A percentile compares a stretch with the other conserved stretches of the same genome.
Evolutionary conservation across 306 rosid genomes (phyloP).

Genomic region (Acacia melanoxylon): DNA sequence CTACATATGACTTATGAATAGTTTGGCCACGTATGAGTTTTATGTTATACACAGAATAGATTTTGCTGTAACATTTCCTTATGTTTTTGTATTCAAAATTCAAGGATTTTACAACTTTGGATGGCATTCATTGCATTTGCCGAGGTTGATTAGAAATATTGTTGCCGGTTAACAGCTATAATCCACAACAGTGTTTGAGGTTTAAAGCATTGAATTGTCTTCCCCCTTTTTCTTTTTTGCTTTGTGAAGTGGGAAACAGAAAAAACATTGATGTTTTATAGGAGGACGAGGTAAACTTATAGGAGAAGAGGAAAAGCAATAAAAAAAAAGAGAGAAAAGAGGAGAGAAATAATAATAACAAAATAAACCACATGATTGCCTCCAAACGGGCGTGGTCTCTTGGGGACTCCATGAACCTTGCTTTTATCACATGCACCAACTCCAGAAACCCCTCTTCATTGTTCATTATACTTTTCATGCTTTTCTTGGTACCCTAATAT

Average conservation of each 20-base stretch:
- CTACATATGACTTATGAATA: neutral
- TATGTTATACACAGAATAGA: neutral
- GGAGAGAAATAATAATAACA: constrained; percentile 2
- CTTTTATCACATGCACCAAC: neutral
- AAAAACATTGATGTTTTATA: neutral
- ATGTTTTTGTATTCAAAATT: neutral
- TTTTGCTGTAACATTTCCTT: neutral
- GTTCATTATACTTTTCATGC: neutral
- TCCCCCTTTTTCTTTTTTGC: neutral
- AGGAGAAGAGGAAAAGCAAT: neutral
- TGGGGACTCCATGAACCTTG: neutral
- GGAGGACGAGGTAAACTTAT: neutral
- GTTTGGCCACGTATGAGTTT: neutral
- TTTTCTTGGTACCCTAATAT: constrained; percentile 12
- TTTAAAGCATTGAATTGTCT: neutral
- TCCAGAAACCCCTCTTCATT: neutral
- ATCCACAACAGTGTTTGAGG: neutral
- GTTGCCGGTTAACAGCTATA: neutral
- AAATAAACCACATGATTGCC: constrained; percentile 9
- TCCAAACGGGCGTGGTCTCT: constrained; percentile 12
- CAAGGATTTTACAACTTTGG: neutral
- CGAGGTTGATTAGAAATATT: neutral
- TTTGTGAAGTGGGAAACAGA: neutral
- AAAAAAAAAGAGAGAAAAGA: neutral
- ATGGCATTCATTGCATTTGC: neutral